Percentiles rank a stretch among this genome's conserved stretches.
Conservation (phyloP, 306 rosid species). For the Prunus mongolica region DNA sequence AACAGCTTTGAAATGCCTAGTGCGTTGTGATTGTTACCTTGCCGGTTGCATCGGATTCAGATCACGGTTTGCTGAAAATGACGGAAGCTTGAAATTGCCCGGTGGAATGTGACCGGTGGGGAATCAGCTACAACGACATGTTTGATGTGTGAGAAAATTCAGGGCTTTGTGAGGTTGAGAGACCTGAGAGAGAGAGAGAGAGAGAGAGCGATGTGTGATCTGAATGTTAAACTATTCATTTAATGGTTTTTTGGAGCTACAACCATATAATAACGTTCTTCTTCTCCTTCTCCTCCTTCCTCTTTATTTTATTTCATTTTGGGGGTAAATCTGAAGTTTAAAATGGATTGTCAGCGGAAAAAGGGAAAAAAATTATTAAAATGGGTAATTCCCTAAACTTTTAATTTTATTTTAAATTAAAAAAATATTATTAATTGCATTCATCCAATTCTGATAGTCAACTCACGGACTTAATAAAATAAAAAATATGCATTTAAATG, state of each 20-base stretch:
- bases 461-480: not conserved
- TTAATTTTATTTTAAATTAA: not conserved
- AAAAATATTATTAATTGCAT: no score
- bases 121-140: not conserved
- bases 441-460: not conserved
- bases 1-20: not conserved
- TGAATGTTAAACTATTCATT: conserved; percentile 3
- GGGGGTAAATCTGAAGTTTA: not conserved
- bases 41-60: not conserved
- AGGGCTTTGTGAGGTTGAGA: conserved; percentile 13
- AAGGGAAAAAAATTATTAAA: no score
- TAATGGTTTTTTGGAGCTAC: not conserved
- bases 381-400: not conserved
- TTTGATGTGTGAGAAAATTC: not conserved
- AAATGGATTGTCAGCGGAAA: not conserved
- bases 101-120: not conserved
- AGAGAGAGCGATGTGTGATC: conserved; percentile 3
- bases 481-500: no score
- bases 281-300: not conserved
- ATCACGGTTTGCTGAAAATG: not conserved
- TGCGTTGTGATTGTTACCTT: conserved; percentile 11
- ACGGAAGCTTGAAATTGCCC: not conserved
- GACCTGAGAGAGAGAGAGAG: no score
- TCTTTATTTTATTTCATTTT: not conserved
- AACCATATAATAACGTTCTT: not conserved